Conservation (phyloP, 1,284 basidiomycete genomes). For the Naganishia sp. region DNA sequence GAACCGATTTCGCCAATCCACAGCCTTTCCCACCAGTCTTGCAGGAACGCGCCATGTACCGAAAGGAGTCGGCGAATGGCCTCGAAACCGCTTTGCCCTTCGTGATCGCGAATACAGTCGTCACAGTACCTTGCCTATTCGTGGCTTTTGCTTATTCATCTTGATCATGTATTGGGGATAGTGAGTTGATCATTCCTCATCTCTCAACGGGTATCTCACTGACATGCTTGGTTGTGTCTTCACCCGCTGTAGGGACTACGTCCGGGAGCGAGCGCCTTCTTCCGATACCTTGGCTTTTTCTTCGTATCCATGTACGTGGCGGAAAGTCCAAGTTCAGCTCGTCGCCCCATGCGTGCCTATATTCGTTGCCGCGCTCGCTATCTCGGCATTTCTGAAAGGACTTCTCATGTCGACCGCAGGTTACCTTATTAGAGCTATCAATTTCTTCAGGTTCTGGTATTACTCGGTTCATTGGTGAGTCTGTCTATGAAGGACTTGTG, state of each 20-base stretch:
- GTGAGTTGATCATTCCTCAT: slow-evolving; percentile 14
- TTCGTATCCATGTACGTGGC: slow-evolving; percentile 60
- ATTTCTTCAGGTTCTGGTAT: no score
- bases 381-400: slow-evolving; percentile 60
- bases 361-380: slow-evolving; percentile 63
- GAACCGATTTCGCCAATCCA: no score
- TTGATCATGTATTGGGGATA: slow-evolving; percentile 36
- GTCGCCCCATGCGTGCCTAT: slow-evolving; percentile 55
- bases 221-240: no score
- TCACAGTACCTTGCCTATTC: slow-evolving; percentile 49
- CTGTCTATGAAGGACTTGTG: neutral
- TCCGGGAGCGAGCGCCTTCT: slow-evolving; percentile 58
- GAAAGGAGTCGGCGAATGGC: slow-evolving; percentile 47
- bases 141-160: slow-evolving; percentile 37
- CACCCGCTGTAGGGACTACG: slow-evolving; percentile 54
- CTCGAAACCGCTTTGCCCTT: slow-evolving; percentile 44
- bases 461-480: slow-evolving; percentile 58
- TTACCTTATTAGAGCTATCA: slow-evolving; percentile 60
- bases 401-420: slow-evolving; percentile 60
- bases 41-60: slow-evolving; percentile 50
- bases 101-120: slow-evolving; percentile 43
- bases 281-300: slow-evolving; percentile 60
- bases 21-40: slow-evolving; percentile 38
- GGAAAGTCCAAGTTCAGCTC: slow-evolving; percentile 41
- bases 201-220: neutral